These are phyloP conservation scores for Moesziomyces parantarcticus DNA, from an alignment of 1,284 basidiomycete genomes.

Conservation along the genomic window DNA sequence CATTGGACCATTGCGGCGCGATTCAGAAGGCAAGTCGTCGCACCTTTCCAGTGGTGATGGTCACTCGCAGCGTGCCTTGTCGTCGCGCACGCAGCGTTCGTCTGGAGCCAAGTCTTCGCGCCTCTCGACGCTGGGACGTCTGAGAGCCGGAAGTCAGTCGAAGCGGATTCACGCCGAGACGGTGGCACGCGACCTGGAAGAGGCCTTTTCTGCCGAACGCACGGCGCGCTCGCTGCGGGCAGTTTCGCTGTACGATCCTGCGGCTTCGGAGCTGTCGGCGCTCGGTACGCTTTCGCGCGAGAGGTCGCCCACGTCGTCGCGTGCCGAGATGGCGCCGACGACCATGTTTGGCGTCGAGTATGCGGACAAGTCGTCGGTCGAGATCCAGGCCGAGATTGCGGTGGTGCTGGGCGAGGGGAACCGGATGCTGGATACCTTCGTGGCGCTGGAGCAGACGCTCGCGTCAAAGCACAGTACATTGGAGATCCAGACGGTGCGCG, in stretches of 20 bases:
- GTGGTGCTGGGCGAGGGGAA: conserved; percentile 54
- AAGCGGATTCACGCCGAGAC: conserved; percentile 23
- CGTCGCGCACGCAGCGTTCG: conserved; percentile 30
- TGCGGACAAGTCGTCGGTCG: conserved; percentile 36
- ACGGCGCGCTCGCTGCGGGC: conserved; percentile 37
- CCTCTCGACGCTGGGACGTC: conserved; percentile 30
- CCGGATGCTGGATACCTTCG: conserved; percentile 50
- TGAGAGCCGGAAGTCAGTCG: conserved; percentile 27
- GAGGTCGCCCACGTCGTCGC: conserved; percentile 15
- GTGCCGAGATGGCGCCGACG: conserved; percentile 24
- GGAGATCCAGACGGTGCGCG: conserved; percentile 10
- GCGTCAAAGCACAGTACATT: conserved; percentile 27
- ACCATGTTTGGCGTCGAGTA: conserved; percentile 52
- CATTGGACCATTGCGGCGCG: conserved; percentile 9
- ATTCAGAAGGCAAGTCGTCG: conserved; percentile 26
- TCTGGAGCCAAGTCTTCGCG: conserved; percentile 28
- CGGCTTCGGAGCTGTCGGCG: neutral
- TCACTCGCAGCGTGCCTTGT: conserved; percentile 30
- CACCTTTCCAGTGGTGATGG: conserved; percentile 43
- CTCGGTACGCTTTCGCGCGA: neutral
- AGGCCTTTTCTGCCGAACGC: conserved; percentile 32
- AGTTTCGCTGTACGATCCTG: conserved; percentile 28
- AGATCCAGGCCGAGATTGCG: conserved; percentile 55
- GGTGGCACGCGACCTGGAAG: conserved; percentile 29
- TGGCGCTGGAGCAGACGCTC: conserved; percentile 39